Evolutionary conservation across 176 grass and related monocot species (phyloP).

Genomic region (Hyparrhenia diplandra): DNA sequence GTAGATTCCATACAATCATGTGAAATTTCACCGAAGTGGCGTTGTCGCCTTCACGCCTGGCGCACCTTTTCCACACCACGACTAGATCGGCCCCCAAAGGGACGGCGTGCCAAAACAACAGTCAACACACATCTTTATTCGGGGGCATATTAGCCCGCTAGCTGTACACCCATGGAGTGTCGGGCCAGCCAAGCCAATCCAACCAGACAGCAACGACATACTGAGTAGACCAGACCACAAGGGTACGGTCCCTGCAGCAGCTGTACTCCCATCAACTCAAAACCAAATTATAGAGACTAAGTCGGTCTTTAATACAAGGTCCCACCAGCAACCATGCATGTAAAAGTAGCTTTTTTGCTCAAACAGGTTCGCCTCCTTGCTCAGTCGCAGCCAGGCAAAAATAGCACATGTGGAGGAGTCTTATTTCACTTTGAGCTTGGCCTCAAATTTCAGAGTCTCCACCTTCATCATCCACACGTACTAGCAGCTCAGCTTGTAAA

Average conservation of each 20-base stretch:
- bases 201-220: conserved; percentile 2
- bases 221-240: background rate
- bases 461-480: background rate
- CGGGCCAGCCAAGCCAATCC: background rate
- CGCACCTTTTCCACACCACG: conserved; percentile 12
- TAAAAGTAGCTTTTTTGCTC: background rate
- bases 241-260: background rate
- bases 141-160: background rate
- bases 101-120: background rate
- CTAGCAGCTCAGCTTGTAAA: background rate
- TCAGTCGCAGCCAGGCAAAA: background rate
- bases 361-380: background rate
- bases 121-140: background rate
- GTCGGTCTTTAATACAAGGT: conserved; percentile 14
- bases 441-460: conserved; percentile 3
- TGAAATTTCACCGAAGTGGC: background rate
- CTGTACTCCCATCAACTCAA: background rate
- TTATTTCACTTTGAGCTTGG: background rate
- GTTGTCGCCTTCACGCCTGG: background rate
- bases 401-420: background rate
- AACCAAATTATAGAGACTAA: conserved; percentile 7
- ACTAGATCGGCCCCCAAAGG: background rate
- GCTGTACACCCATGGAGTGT: conserved; percentile 1
- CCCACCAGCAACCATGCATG: conserved; percentile 19
- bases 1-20: background rate